phyloP scores from a whole-genome alignment of 176 grass and related monocot genomes.

The Metroxylon sagu region DNA sequence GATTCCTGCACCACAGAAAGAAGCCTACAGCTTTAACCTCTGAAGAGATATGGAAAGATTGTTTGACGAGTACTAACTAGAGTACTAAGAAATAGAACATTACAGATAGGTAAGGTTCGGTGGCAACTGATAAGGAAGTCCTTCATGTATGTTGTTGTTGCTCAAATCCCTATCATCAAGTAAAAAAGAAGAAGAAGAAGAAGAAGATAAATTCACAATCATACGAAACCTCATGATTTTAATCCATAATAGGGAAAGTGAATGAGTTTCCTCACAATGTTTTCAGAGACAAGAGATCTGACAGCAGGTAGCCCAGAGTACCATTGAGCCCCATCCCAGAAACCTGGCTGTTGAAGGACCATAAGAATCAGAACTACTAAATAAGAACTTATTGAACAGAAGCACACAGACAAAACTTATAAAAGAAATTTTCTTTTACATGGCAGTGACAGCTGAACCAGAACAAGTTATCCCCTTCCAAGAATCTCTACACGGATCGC shows the following conservation, averaged over 20 bases:
- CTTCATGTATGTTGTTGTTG: conserved; percentile 62
- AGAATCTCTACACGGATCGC: conserved; percentile 76
- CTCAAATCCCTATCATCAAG: conserved; percentile 70
- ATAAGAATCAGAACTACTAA: conserved; percentile 8
- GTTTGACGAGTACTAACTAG: too few species aligned
- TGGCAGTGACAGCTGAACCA: conserved; percentile 60
- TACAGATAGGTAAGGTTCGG: conserved; percentile 84
- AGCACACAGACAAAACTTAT: neutral
- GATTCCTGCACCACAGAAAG: conserved; percentile 48
- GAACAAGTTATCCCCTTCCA: conserved; percentile 80
- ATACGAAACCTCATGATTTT: too few species aligned
- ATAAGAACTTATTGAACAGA: conserved; percentile 7
- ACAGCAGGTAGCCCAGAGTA: conserved; percentile 63
- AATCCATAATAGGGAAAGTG: conserved; percentile 6
- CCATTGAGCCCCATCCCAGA: conserved; percentile 76
- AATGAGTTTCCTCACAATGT: conserved; percentile 59
- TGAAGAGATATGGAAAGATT: too few species aligned
- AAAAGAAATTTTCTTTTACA: conserved; percentile 28
- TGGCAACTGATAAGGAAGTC: conserved; percentile 80
- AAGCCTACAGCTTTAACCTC: neutral
- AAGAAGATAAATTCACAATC: too few species aligned
- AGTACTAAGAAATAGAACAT: conserved; percentile 2
- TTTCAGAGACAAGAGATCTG: conserved; percentile 54
- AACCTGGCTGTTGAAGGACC: conserved; percentile 48
- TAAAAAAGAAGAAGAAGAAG: conserved; percentile 4